A percentile compares a stretch with the other conserved stretches of the same genome.
Conservation (phyloP, 1,139 yeast genomes). For the Diutina ranongensis region DNA sequence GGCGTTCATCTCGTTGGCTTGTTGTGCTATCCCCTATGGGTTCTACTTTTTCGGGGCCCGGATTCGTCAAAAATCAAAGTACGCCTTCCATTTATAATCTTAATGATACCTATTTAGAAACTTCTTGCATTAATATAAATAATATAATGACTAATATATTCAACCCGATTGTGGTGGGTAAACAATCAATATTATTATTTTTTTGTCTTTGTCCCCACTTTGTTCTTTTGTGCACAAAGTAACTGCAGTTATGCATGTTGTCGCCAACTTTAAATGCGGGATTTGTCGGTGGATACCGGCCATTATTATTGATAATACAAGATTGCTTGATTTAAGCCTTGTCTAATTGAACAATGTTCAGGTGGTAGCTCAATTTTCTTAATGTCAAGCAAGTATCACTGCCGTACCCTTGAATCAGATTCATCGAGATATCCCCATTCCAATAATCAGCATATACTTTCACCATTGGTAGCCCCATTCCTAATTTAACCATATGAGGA, state of each 20-base stretch:
- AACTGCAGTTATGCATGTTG: no score
- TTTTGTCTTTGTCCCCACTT: no score
- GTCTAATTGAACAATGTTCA: conserved; percentile 57
- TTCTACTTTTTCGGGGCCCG: conserved; percentile 44
- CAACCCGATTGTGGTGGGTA: no score
- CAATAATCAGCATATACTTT: conserved; percentile 90
- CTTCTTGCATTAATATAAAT: no score
- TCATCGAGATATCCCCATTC: conserved; percentile 81
- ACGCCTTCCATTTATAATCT: conserved; percentile 20
- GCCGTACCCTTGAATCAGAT: conserved; percentile 83
- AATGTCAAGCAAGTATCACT: conserved; percentile 75
- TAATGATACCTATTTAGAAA: no score
- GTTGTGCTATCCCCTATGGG: conserved; percentile 49
- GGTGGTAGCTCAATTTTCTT: conserved; percentile 64
- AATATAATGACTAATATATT: no score
- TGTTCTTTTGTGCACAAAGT: no score
- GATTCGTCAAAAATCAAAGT: conserved; percentile 39
- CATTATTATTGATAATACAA: no score
- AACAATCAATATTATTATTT: no score
- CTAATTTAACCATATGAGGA: conserved; percentile 64
- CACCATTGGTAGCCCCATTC: conserved; percentile 86
- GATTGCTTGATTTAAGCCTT: conserved; percentile 38
- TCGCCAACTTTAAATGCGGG: no score
- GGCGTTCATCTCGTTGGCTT: conserved; percentile 53
- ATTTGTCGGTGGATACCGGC: no score